Conservation (phyloP, 1,284 basidiomycete genomes). For the Cutaneotrichosporon sp. region DNA sequence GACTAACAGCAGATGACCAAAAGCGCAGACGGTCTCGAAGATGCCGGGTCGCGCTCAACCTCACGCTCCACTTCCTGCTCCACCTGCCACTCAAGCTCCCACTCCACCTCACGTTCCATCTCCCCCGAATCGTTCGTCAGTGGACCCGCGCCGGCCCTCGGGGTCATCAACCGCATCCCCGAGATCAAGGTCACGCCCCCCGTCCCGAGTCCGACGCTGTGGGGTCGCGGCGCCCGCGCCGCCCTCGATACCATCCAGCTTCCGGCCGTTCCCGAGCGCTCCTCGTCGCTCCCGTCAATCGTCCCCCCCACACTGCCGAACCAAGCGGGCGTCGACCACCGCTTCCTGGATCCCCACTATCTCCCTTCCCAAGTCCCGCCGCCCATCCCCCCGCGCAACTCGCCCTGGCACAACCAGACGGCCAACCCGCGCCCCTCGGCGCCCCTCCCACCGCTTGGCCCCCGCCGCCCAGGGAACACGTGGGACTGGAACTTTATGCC, state of each 20-base stretch:
- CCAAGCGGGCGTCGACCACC: background rate
- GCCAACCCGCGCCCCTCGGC: background rate
- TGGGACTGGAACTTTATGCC: background rate
- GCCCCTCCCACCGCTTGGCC: background rate
- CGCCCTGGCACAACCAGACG: background rate
- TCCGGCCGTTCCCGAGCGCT: background rate
- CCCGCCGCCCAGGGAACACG: background rate
- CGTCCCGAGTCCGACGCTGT: background rate
- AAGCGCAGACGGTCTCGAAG: background rate
- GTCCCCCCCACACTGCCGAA: no score
- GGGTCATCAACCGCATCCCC: background rate
- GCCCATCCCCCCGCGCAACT: background rate
- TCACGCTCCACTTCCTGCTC: no score
- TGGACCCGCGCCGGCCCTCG: no score
- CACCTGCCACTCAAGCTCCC: background rate
- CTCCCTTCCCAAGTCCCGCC: background rate
- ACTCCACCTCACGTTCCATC: background rate
- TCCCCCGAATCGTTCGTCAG: no score
- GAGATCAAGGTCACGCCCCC: slow-evolving; percentile 1
- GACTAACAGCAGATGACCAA: slow-evolving; percentile 4
- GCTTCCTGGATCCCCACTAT: background rate
- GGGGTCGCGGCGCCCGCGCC: background rate
- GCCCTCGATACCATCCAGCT: background rate
- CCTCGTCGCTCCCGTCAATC: background rate
- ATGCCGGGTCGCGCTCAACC: background rate